Conservation (phyloP, 2,329 filamentous ascomycete genomes). For the Mollisia scopiformis region DNA sequence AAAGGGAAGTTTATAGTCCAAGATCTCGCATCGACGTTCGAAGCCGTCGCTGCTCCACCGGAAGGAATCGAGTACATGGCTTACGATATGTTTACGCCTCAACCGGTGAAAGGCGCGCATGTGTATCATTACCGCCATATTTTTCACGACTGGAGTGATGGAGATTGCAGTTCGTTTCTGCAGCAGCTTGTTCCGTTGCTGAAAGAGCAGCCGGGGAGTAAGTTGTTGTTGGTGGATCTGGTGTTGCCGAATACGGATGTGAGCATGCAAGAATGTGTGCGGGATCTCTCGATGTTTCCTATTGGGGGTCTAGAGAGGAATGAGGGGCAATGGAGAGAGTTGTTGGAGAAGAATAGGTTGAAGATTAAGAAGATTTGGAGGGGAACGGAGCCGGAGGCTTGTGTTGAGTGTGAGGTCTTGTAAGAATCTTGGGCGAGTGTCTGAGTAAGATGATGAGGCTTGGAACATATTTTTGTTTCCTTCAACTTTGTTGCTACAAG, state of each 20-base stretch:
- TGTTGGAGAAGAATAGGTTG: slow-evolving; percentile 26
- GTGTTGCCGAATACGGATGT: slow-evolving; percentile 27
- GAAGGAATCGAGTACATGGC: slow-evolving; percentile 35
- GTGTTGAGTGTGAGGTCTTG: slow-evolving; percentile 13
- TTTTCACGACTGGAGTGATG: slow-evolving; percentile 29
- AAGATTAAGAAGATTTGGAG: slow-evolving; percentile 31
- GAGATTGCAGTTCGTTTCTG: slow-evolving; percentile 23
- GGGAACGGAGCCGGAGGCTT: slow-evolving; percentile 27
- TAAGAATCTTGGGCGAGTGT: no score
- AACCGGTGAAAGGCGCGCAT: slow-evolving; percentile 23
- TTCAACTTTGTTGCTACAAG: no score
- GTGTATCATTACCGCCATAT: slow-evolving; percentile 30
- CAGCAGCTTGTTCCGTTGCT: slow-evolving; percentile 21
- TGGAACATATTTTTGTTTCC: no score
- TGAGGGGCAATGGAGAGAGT: slow-evolving; percentile 25
- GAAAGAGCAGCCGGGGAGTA: slow-evolving; percentile 24
- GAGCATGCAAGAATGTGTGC: slow-evolving; percentile 27
- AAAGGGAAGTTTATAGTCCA: slow-evolving; percentile 29
- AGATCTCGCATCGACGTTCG: slow-evolving; percentile 27
- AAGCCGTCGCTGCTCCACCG: slow-evolving; percentile 16
- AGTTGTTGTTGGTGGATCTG: slow-evolving; percentile 28
- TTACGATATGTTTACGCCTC: slow-evolving; percentile 35
- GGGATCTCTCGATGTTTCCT: slow-evolving; percentile 29
- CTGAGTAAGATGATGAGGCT: no score
- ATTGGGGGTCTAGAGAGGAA: slow-evolving; percentile 29